Conservation (phyloP, 352 stramenopile genomes). For the Globisporangium radiosum region DNA sequence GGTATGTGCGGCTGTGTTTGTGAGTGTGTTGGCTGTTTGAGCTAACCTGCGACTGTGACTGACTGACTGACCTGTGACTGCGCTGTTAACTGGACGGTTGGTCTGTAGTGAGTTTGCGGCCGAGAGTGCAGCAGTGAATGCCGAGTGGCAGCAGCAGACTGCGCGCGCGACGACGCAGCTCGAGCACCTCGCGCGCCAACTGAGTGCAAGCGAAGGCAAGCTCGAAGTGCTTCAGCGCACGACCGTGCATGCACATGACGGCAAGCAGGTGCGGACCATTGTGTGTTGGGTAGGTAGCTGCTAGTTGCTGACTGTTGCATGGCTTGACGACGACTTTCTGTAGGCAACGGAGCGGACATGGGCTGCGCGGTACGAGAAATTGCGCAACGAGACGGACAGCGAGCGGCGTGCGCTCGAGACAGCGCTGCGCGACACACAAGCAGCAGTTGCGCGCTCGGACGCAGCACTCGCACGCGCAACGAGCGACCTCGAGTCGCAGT, state of each 20-base stretch:
- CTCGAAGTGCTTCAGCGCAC: conserved; percentile 40
- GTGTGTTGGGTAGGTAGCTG: background rate
- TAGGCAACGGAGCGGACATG: conserved; percentile 29
- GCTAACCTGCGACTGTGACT: background rate
- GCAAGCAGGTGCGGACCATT: conserved; percentile 23
- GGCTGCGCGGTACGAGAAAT: conserved; percentile 34
- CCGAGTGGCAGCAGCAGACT: conserved; percentile 39
- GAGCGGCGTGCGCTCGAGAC: conserved; percentile 36
- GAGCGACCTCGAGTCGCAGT: conserved; percentile 25
- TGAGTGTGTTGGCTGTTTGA: background rate
- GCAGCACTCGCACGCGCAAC: conserved; percentile 23
- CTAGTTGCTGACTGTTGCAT: background rate
- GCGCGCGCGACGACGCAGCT: conserved; percentile 29
- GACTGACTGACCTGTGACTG: background rate
- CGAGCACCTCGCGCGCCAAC: conserved; percentile 31
- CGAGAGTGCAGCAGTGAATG: conserved; percentile 25
- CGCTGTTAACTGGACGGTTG: background rate
- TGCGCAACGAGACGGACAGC: conserved; percentile 35
- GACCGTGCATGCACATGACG: conserved; percentile 34
- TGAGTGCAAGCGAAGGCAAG: conserved; percentile 42
- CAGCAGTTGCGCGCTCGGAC: conserved; percentile 25
- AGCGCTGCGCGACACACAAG: conserved; percentile 30
- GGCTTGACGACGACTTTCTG: background rate
- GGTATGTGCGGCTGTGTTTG: background rate
- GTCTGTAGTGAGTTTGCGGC: conserved; percentile 34